Evolutionary conservation across 2,329 filamentous ascomycete genomes (phyloP), one percentile per base, ranked within the genome.

Genomic region (Penicillium sp.): DNA sequence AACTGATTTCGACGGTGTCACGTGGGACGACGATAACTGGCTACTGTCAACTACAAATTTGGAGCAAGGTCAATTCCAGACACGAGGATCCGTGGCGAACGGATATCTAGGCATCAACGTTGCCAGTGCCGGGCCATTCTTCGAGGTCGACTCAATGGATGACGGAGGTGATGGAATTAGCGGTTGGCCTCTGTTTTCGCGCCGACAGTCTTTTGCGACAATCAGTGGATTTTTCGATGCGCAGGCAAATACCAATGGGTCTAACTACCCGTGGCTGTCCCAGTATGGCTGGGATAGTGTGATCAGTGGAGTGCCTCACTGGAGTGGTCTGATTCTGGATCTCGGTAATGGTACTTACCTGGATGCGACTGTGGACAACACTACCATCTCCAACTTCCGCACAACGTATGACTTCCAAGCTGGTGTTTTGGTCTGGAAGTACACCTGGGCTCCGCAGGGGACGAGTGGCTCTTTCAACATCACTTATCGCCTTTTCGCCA

Each of bases 271-370:
- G 0, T 90, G 88, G 87, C 71, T 91, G 44, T 80, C 84, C 55
- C 84, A 90, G 62, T 88, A 89, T 72, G 87, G 87, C 7, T 83
- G 84, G 56, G 88, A 91, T 65, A 88, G 84, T 63, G 86, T 89
- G 50, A 88, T 90, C 60, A 84, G 83, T 51, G 89, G 89, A 24
- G 81, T 91, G 16, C 89, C 89, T 7, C 88, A 90, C 68, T 89
- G 87, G 81, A 80, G 81, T 26, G 85, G 83, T 1, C 73, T 89
- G 37, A 71, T 86, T 35, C 76, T 89, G 19, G 80, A 85, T 52
- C 73, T 84, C 3, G 82, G 81, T 3, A 77, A 81, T 54, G 78
- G 78, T 24, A 74, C 76, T 9, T 79, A 83, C 48, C 76, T 91
- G 31, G 82, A 88, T 74, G 84, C 87, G 3, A 84, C 79, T 0